Evolutionary conservation across 2,329 filamentous ascomycete genomes (phyloP).

Genomic region (Claviceps cyperi): DNA sequence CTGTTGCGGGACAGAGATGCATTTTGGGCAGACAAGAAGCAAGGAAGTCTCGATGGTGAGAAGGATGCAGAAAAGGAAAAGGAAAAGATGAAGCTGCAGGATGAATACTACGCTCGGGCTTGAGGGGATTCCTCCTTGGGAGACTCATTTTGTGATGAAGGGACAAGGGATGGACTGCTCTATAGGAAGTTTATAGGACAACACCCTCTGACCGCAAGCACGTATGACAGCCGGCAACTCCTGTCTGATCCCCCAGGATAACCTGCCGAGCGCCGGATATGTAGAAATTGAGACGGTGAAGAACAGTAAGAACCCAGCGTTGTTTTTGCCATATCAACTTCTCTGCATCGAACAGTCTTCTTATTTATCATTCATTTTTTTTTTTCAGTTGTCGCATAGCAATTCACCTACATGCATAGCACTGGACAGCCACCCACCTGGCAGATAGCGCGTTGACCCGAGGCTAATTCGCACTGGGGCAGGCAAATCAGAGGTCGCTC

Average conservation of each 20-base stretch:
- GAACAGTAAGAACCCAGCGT: neutral
- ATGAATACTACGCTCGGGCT: conserved; percentile 32
- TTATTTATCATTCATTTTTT: neutral
- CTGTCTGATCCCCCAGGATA: neutral
- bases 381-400: too few relatives aligned
- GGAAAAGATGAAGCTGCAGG: conserved; percentile 26
- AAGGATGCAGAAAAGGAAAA: conserved; percentile 26
- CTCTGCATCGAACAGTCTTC: neutral
- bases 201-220: neutral
- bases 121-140: neutral
- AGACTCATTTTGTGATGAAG: neutral
- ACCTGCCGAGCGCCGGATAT: neutral
- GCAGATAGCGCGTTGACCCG: too few relatives aligned
- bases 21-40: conserved; percentile 48
- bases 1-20: conserved; percentile 60
- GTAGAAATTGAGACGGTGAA: neutral
- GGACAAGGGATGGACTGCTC: neutral
- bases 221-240: neutral
- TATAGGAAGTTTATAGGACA: neutral
- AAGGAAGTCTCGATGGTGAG: conserved; percentile 30
- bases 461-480: too few relatives aligned
- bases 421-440: too few relatives aligned
- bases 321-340: neutral
- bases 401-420: too few relatives aligned
- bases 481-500: too few relatives aligned